Evolutionary conservation across 1,139 yeast species (phyloP).

Genomic region (Pneumocystis murina): DNA sequence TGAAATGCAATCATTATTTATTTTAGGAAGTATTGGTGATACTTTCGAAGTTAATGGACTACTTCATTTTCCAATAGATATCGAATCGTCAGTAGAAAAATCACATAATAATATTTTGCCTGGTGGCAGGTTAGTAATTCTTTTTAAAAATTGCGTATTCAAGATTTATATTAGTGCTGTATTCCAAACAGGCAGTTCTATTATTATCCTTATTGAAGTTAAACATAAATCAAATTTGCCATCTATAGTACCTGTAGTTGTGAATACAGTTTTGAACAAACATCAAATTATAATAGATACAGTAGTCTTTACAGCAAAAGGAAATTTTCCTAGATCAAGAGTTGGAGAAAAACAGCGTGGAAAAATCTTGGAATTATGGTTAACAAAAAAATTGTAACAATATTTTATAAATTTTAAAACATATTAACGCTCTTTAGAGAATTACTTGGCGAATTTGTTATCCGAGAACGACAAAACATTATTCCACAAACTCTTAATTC

Average conservation of each 20-base stretch:
- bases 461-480: not conserved
- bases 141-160: conserved; percentile 18
- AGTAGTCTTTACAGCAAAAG: conserved; percentile 59
- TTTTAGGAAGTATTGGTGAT: conserved; percentile 70
- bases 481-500: not conserved
- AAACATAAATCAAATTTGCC: conserved; percentile 34
- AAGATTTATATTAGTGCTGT: conserved; percentile 31
- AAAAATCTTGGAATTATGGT: conserved; percentile 43
- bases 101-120: conserved; percentile 44
- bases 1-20: conserved; percentile 67
- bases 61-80: conserved; percentile 77
- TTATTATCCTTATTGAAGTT: conserved; percentile 66
- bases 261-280: conserved; percentile 59
- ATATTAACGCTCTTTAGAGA: not conserved
- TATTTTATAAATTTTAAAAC: conserved; percentile 9
- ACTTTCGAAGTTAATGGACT: conserved; percentile 86
- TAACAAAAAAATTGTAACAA: conserved; percentile 30
- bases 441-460: not conserved
- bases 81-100: conserved; percentile 60
- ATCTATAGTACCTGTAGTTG: conserved; percentile 68
- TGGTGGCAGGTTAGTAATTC: conserved; percentile 28
- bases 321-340: conserved; percentile 52
- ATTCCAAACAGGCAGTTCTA: conserved; percentile 70
- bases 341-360: conserved; percentile 67
- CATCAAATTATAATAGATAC: conserved; percentile 80